Base-by-base conservation (phyloP, 331 rosid species). In the Malus hybrid region DNA sequence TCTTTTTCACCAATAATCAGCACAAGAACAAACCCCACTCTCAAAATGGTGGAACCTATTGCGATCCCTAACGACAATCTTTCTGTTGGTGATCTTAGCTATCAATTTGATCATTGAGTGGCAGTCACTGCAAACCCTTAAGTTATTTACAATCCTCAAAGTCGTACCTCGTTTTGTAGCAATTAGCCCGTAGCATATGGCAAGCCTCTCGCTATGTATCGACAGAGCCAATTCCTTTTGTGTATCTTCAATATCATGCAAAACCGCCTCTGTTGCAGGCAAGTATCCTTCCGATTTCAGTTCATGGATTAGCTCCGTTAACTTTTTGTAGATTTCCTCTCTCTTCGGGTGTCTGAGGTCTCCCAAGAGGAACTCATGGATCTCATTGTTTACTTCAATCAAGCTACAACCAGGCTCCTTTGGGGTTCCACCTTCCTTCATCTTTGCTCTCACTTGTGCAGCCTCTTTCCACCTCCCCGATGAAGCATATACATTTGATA, bases 341-440 rank as follows among this genome's bases (percentile, higher is more conserved):
- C 70, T 70, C 52, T 67, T 68, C 12, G 80, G 77, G 71, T 88
- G 80, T 77, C 87, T 71, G 73, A 80, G 80, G 57, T 86, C 90
- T 77, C 85, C 88, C 31, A 84, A 70, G 32, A 84, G 83, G 39
- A 86, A 84, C 84, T 88, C 87, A 52, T 84, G 85, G 42, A 88
- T 81, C 65, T 67, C 78, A 73, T 81, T 87, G 39, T 85, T 76
- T 39, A 86, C 80, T 80, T 86, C 90, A 79, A 86, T 85, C 77
- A 80, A 86, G 73, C 86, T 85, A 57, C 90, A 79, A 18, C 89
- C 93, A 7, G 86, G 89, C 76, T 83, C 87, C 83, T 88, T 88
- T 34, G 74, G 34, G 46, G 82, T 70, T 52, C 85, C 90, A 52
- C 70, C 68, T 44, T 76, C 76, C 78, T 83, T 88, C 88, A 84